Evolutionary conservation across 176 grass and related monocot species (phyloP).

Genomic region (Juncus inflexus): DNA sequence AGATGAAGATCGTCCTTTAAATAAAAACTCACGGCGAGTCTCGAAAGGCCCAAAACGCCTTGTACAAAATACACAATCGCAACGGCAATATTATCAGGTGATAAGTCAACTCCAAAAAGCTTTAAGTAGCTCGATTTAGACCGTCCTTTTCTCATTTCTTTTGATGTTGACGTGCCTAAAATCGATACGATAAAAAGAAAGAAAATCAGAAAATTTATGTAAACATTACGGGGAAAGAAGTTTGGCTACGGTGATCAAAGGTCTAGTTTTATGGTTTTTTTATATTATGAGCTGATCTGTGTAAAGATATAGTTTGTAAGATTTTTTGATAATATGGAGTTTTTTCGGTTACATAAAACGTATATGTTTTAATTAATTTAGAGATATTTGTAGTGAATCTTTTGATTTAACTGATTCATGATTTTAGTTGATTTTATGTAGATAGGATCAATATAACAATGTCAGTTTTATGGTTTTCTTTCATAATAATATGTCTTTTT

Average conservation of each 20-base stretch:
- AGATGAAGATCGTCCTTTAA: slow-evolving; percentile 97
- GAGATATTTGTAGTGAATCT: too few species aligned
- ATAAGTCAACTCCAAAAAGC: slow-evolving; percentile 78
- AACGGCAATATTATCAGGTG: slow-evolving; percentile 91
- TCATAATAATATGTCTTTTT: too few species aligned
- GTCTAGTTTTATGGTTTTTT: too few species aligned
- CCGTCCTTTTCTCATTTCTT: slow-evolving; percentile 49
- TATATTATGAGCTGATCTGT: background rate
- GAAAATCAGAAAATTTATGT: slow-evolving; percentile 34
- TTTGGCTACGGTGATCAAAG: too few species aligned
- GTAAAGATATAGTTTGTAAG: too few species aligned
- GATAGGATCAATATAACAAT: too few species aligned
- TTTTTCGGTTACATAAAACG: too few species aligned
- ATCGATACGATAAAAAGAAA: slow-evolving; percentile 18
- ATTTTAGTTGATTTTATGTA: too few species aligned
- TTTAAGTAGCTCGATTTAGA: slow-evolving; percentile 42
- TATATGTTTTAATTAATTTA: too few species aligned
- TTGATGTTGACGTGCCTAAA: slow-evolving; percentile 27
- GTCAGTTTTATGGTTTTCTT: too few species aligned
- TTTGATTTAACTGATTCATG: too few species aligned
- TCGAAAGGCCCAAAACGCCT: slow-evolving; percentile 93
- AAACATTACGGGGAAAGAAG: background rate
- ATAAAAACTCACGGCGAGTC: slow-evolving; percentile 97
- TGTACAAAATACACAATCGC: slow-evolving; percentile 99
- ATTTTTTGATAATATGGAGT: too few species aligned